phyloP scores from a whole-genome alignment of 1,139 yeast genomes.

The Yamadazyma diospyri region DNA sequence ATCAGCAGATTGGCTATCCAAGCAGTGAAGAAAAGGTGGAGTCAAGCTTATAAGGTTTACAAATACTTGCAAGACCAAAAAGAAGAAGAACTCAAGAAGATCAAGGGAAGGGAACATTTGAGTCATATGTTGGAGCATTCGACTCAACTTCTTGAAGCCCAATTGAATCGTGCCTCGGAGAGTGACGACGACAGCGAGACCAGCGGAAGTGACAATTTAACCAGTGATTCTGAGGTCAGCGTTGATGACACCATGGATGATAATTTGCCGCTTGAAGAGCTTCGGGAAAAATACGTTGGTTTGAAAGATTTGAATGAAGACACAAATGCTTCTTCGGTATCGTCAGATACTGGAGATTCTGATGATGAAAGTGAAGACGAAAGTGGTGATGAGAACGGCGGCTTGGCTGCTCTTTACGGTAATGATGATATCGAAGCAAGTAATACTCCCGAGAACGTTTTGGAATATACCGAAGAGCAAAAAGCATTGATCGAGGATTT shows the following conservation, averaged over 20 bases:
- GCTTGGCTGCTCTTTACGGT: conserved; percentile 34
- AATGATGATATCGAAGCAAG: conserved; percentile 8
- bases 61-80: conserved; percentile 49
- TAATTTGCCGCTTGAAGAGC: conserved; percentile 60
- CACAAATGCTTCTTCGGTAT: conserved; percentile 12
- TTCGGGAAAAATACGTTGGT: conserved; percentile 58
- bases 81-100: conserved; percentile 65
- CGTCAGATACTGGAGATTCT: conserved; percentile 15
- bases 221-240: conserved; percentile 27
- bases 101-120: conserved; percentile 82
- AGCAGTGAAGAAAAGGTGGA: conserved; percentile 90
- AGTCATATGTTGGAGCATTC: conserved; percentile 89
- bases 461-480: conserved; percentile 36
- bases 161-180: conserved; percentile 45
- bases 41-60: conserved; percentile 81
- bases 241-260: conserved; percentile 42
- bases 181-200: conserved; percentile 16
- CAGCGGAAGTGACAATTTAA: conserved; percentile 21
- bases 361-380: conserved; percentile 14
- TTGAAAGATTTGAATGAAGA: conserved; percentile 25
- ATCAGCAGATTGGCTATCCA: conserved; percentile 77
- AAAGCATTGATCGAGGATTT: conserved; percentile 25
- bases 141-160: conserved; percentile 85
- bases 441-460: conserved; percentile 2
- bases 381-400: conserved; percentile 22